Evolutionary conservation across 371 early-diverging fungal species (phyloP).

Genomic region (Saksenaea vasiformis): DNA sequence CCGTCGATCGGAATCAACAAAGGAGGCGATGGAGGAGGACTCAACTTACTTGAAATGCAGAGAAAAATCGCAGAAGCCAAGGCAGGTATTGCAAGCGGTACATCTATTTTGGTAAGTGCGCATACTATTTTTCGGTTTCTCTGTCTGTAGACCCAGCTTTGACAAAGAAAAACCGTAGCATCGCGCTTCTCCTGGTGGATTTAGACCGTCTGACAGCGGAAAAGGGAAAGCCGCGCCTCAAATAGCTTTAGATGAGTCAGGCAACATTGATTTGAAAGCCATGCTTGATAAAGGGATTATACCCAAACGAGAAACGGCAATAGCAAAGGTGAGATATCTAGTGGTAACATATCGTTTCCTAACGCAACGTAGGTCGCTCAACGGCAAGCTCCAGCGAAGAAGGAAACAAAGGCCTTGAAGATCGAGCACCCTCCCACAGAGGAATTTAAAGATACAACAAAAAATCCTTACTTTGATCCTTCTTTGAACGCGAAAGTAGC

Average conservation of each 20-base stretch:
- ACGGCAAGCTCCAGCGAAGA: conserved; percentile 42
- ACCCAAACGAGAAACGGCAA: conserved; percentile 55
- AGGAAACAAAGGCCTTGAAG: conserved; percentile 40
- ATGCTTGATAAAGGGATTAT: conserved; percentile 57
- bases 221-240: conserved; percentile 25
- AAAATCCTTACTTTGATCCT: conserved; percentile 90
- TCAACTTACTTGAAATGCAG: conserved; percentile 43
- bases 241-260: conserved; percentile 30
- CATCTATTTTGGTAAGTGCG: conserved; percentile 1
- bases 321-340: conserved; percentile 40
- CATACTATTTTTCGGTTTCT: conserved; percentile 6
- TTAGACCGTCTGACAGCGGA: conserved; percentile 8
- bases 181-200: conserved; percentile 11
- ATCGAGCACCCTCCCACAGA: conserved; percentile 31
- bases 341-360: background rate
- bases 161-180: background rate
- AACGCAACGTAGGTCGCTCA: conserved; percentile 40
- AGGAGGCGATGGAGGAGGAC: conserved; percentile 6
- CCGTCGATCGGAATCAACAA: conserved; percentile 1
- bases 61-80: conserved; percentile 56
- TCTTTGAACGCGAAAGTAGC: conserved; percentile 52
- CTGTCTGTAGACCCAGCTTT: background rate
- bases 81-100: conserved; percentile 19
- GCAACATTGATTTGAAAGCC: conserved; percentile 48
- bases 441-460: conserved; percentile 62